Evolutionary conservation across 225 moss, liverwort and hornwort species (phyloP).

Genomic region (Marchantia paleacea): DNA sequence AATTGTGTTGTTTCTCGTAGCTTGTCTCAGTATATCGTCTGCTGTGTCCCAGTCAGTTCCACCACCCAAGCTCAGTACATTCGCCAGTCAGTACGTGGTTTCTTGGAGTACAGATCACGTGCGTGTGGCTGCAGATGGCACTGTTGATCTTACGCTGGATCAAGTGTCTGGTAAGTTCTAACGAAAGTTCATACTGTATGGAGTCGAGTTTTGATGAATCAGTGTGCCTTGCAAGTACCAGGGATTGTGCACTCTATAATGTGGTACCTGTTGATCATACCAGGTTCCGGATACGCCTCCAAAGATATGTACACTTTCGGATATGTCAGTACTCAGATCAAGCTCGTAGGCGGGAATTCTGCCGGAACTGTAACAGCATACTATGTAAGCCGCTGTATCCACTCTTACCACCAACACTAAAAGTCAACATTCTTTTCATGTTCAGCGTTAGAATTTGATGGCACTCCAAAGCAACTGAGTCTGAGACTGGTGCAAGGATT

Average conservation of each 20-base stretch:
- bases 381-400: slow-evolving; percentile 33
- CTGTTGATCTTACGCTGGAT: slow-evolving; percentile 19
- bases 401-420: too few relatives aligned
- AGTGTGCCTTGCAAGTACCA: background rate
- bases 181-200: background rate
- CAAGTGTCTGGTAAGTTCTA: slow-evolving; percentile 12
- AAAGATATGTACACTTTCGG: slow-evolving; percentile 43
- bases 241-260: background rate
- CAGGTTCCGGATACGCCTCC: slow-evolving; percentile 46
- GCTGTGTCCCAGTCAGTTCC: slow-evolving; percentile 3
- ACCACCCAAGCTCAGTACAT: background rate
- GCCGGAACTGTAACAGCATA: slow-evolving; percentile 53
- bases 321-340: slow-evolving; percentile 51
- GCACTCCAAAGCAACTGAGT: too few relatives aligned
- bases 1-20: slow-evolving; percentile 5
- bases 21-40: background rate
- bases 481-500: too few relatives aligned
- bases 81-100: slow-evolving; percentile 8
- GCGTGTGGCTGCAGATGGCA: background rate
- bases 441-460: too few relatives aligned
- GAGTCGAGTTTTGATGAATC: background rate
- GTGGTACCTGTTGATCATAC: background rate
- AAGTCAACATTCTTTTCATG: too few relatives aligned
- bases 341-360: slow-evolving; percentile 46
- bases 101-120: slow-evolving; percentile 18